Evolutionary conservation across 495 filamentous ascomycete genomes (phyloP).

Genomic region (Tuber borchii): DNA sequence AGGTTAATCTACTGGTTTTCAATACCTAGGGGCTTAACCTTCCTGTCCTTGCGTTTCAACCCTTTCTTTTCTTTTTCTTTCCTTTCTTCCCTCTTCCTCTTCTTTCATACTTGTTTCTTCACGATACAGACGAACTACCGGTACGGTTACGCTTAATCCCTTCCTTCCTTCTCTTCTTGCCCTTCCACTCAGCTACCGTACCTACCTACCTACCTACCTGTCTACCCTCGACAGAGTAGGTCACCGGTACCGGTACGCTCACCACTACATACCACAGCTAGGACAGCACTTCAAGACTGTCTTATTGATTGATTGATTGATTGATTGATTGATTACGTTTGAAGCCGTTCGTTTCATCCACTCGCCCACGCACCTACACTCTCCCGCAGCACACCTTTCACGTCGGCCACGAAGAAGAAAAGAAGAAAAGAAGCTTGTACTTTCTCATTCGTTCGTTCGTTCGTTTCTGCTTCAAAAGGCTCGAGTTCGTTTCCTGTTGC

Average conservation of each 20-base stretch:
- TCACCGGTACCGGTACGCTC: neutral
- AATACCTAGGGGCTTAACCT: conserved; percentile 4
- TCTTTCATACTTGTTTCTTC: conserved; percentile 9
- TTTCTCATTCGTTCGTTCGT: conserved; percentile 2
- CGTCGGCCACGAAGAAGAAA: neutral
- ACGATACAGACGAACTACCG: conserved; percentile 29
- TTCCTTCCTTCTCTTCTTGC: neutral
- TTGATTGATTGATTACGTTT: neutral
- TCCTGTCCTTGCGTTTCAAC: conserved; percentile 2
- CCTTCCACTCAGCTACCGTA: neutral
- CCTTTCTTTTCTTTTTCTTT: neutral
- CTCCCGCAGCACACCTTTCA: conserved; percentile 13
- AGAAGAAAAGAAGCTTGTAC: neutral
- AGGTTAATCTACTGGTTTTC: neutral
- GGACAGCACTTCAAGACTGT: neutral
- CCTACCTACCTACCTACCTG: neutral
- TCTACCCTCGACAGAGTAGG: neutral
- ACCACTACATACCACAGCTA: neutral
- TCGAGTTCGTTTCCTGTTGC: neutral
- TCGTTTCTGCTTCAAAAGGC: neutral
- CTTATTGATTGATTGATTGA: conserved; percentile 2
- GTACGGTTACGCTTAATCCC: neutral
- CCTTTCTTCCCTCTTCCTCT: conserved; percentile 13
- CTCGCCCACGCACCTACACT: conserved; percentile 7
- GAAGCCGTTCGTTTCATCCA: neutral